Evolutionary conservation across 805 yeast species (phyloP).

Genomic region (Jamesozyma gamospora): DNA sequence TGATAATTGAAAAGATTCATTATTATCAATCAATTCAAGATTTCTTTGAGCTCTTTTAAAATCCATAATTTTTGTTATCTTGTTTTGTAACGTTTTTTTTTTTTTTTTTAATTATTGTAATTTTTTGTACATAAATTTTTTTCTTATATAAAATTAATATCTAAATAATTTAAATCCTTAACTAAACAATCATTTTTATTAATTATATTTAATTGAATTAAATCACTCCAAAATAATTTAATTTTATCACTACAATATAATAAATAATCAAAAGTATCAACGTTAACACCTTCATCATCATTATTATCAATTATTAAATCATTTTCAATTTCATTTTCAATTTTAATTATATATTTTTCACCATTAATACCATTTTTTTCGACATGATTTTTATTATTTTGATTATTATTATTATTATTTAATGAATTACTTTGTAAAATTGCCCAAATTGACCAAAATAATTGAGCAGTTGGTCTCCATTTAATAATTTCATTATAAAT

Average conservation of each 20-base stretch:
- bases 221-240: conserved; percentile 64
- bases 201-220: conserved; percentile 49
- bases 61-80: conserved; percentile 14
- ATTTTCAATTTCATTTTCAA: conserved; percentile 15
- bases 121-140: too few relatives aligned
- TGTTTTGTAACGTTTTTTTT: not conserved
- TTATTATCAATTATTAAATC: conserved; percentile 19
- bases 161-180: conserved; percentile 1
- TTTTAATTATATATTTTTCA: conserved; percentile 35
- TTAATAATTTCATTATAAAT: conserved; percentile 54
- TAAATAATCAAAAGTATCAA: conserved; percentile 69
- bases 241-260: conserved; percentile 68
- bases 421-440: conserved; percentile 59
- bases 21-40: conserved; percentile 12
- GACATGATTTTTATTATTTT: conserved; percentile 24
- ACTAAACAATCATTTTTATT: conserved; percentile 17
- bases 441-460: conserved; percentile 90
- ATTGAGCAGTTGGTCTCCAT: conserved; percentile 76
- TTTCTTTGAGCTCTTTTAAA: conserved; percentile 20
- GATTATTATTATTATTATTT: conserved; percentile 1
- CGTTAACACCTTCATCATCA: conserved; percentile 27
- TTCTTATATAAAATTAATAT: conserved; percentile 1
- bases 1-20: conserved; percentile 2
- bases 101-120: too few relatives aligned
- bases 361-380: conserved; percentile 43